These are phyloP conservation scores for Cyclotella atomus DNA, from an alignment of 108 stramenopile genomes.

Conservation along the genomic window DNA sequence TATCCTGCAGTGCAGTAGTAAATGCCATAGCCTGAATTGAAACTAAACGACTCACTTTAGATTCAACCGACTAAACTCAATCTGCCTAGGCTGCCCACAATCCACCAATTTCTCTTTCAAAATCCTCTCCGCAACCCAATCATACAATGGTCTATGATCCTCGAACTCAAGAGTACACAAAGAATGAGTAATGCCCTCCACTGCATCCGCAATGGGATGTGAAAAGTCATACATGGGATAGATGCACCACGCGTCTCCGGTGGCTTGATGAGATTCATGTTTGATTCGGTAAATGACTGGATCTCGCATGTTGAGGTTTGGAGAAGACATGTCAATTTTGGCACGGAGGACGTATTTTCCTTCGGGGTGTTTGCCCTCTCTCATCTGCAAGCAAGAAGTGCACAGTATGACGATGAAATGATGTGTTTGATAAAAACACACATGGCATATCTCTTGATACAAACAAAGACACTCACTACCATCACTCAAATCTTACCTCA, in stretches of 20 bases:
- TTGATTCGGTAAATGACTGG: conserved; percentile 93
- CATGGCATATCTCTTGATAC: neutral
- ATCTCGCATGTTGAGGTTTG: conserved; percentile 93
- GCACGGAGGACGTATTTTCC: conserved; percentile 84
- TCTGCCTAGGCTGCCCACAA: conserved; percentile 80
- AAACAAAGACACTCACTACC: neutral
- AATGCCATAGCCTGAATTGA: too few relatives aligned
- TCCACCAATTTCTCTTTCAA: conserved; percentile 66
- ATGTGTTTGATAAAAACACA: neutral
- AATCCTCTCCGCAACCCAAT: conserved; percentile 88
- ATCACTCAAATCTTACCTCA: conserved; percentile 36
- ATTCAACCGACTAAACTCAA: conserved; percentile 93
- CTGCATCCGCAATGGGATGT: conserved; percentile 91
- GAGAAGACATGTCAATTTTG: conserved; percentile 93
- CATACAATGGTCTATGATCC: conserved; percentile 93
- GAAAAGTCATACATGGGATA: conserved; percentile 96
- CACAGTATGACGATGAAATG: neutral
- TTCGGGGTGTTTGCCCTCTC: conserved; percentile 64
- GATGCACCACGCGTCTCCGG: conserved; percentile 91
- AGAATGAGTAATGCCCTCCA: conserved; percentile 91
- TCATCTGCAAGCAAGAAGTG: conserved; percentile 79
- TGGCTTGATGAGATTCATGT: conserved; percentile 86
- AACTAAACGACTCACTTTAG: conserved; percentile 72
- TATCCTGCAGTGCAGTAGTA: too few relatives aligned
- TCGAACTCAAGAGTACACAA: conserved; percentile 94